A percentile compares a stretch with the other conserved stretches of the same genome.
Evolutionary conservation across 2,329 filamentous ascomycete genomes (phyloP).

Genomic region (Talaromyces sp.): DNA sequence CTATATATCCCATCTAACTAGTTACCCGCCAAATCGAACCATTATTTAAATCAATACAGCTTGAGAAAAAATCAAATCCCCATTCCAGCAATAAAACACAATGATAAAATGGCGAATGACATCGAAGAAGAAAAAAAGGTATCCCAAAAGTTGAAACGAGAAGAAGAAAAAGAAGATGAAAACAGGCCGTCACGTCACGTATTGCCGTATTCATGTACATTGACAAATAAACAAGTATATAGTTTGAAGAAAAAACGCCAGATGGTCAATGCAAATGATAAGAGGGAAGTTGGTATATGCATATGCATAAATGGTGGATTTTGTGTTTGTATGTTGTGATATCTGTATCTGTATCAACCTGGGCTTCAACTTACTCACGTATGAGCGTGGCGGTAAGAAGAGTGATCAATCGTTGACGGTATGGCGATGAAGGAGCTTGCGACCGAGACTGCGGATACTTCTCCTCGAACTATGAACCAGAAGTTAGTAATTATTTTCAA

Average conservation of each 20-base stretch:
- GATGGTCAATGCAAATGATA: not conserved
- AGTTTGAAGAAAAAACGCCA: not conserved
- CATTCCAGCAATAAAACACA: not conserved
- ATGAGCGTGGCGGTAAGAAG: not conserved
- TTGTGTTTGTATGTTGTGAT: not conserved
- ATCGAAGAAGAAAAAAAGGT: not conserved
- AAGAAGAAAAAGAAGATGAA: not conserved
- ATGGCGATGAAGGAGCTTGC: constrained; percentile 32
- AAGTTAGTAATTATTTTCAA: not conserved
- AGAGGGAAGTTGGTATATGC: not conserved
- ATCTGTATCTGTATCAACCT: too few relatives aligned
- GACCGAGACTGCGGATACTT: constrained; percentile 38
- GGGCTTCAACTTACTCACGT: too few relatives aligned
- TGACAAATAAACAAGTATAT: not conserved
- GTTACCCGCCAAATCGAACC: not conserved
- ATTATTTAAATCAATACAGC: not conserved
- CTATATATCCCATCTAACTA: not conserved
- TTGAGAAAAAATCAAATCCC: not conserved
- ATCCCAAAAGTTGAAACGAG: not conserved
- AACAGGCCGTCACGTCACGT: not conserved
- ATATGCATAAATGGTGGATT: not conserved
- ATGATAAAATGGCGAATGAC: not conserved
- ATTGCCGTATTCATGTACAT: not conserved
- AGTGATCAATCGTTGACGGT: constrained; percentile 6
- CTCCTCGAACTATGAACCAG: constrained; percentile 29